Percentiles rank a stretch among this genome's conserved stretches.
Conservation (phyloP, 768 basidiomycete genomes). For the Arthromyces matolae region DNA sequence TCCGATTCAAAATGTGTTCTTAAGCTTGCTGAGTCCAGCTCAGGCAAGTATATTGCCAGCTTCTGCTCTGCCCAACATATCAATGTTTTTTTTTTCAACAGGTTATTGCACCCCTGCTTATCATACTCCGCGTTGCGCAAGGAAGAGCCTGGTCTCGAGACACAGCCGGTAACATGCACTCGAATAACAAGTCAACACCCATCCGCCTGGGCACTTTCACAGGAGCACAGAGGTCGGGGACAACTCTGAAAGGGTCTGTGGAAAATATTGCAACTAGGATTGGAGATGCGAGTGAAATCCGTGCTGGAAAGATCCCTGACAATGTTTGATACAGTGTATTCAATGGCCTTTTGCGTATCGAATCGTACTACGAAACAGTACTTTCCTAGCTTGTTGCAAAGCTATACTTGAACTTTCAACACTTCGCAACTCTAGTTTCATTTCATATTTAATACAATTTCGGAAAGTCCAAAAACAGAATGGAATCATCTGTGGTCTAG, state of each 20-base stretch:
- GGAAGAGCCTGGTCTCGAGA: constrained; percentile 25
- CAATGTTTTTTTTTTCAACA: constrained; percentile 12
- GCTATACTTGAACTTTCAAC: too few relatives aligned
- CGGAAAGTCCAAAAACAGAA: too few relatives aligned
- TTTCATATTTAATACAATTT: too few relatives aligned
- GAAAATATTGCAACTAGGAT: not conserved
- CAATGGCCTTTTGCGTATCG: too few relatives aligned
- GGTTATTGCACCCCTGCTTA: constrained; percentile 32
- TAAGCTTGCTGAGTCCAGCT: constrained; percentile 29
- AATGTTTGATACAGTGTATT: too few relatives aligned
- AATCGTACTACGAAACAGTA: too few relatives aligned
- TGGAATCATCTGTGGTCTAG: too few relatives aligned
- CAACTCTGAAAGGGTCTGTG: not conserved
- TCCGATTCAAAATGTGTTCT: constrained; percentile 24
- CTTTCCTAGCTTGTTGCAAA: too few relatives aligned
- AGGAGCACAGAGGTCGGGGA: not conserved
- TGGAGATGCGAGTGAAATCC: too few relatives aligned
- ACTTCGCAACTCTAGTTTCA: too few relatives aligned
- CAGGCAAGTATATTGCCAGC: constrained; percentile 17
- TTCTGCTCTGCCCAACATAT: not conserved
- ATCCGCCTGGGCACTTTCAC: not conserved
- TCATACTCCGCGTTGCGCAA: constrained; percentile 32
- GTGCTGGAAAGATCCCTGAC: too few relatives aligned
- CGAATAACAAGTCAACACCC: not conserved
- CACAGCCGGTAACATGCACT: not conserved